These are phyloP conservation scores for Xylaria cubensis DNA, from an alignment of 495 filamentous ascomycete species.

Conservation along the genomic window DNA sequence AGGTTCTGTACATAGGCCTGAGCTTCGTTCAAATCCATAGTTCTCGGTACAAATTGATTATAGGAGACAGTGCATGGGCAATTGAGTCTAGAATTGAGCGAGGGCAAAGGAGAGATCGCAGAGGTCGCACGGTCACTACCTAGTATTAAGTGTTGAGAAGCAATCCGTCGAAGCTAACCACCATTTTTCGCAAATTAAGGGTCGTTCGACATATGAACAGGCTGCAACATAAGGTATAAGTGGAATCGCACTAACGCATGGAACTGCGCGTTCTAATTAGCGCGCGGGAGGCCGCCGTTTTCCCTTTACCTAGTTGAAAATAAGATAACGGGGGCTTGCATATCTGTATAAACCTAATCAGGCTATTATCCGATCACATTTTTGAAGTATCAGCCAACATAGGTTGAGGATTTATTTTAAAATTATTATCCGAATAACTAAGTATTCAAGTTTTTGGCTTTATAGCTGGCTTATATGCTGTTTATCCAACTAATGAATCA, in stretches of 20 bases:
- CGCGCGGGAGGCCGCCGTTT: conserved; percentile 14
- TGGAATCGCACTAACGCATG: not conserved
- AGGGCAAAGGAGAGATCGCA: conserved; percentile 1
- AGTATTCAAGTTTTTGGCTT: too few relatives aligned
- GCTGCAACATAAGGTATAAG: not conserved
- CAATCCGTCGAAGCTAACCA: not conserved
- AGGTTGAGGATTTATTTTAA: too few relatives aligned
- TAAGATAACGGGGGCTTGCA: too few relatives aligned
- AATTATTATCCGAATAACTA: too few relatives aligned
- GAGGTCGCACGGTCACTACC: not conserved
- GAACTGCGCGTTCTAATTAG: not conserved
- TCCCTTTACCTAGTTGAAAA: not conserved
- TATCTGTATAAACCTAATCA: too few relatives aligned
- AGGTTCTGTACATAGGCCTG: conserved; percentile 72
- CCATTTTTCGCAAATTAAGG: conserved; percentile 4
- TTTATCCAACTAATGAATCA: too few relatives aligned
- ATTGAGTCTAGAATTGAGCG: not conserved
- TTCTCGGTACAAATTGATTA: conserved; percentile 7
- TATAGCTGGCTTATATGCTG: too few relatives aligned
- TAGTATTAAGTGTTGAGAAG: not conserved
- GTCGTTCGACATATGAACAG: conserved; percentile 7
- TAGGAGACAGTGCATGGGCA: conserved; percentile 9
- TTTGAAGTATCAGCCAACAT: too few relatives aligned
- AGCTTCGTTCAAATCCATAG: conserved; percentile 83
- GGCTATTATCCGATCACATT: too few relatives aligned